phyloP scores from a whole-genome alignment of 805 yeast species.

The Ogataea trehaloabstinens region DNA sequence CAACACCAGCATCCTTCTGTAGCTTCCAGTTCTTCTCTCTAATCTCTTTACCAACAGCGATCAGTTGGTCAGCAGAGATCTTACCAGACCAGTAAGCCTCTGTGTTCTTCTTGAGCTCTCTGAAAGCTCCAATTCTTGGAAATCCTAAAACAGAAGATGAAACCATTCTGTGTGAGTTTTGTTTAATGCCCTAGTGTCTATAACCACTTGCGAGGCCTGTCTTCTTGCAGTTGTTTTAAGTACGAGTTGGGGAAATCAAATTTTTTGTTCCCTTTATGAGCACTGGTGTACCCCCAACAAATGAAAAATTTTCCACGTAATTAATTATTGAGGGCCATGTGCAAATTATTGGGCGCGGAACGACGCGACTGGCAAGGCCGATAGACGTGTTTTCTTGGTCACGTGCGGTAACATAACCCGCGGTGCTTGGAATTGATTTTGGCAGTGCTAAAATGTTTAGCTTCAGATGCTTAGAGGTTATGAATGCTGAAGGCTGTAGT shows the following conservation, averaged over 20 bases:
- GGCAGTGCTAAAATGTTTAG: too few species aligned
- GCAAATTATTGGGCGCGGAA: neutral
- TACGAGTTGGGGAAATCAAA: too few species aligned
- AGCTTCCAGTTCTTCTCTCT: constrained; percentile 97
- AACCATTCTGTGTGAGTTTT: constrained; percentile 85
- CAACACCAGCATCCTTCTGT: constrained; percentile 96
- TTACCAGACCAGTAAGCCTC: constrained; percentile 99
- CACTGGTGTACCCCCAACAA: constrained; percentile 2
- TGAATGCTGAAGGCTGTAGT: too few species aligned
- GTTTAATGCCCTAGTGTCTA: constrained; percentile 7
- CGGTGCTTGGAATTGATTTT: too few species aligned
- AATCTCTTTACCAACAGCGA: constrained; percentile 91
- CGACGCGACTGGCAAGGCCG: constrained; percentile 1
- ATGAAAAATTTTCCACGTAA: constrained; percentile 16
- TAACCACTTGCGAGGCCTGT: constrained; percentile 3
- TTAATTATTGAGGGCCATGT: constrained; percentile 3
- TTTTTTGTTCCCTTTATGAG: constrained; percentile 1
- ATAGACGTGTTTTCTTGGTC: too few species aligned
- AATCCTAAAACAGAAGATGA: constrained; percentile 97
- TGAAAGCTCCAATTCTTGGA: constrained; percentile 99
- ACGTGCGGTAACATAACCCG: too few species aligned
- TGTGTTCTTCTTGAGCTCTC: constrained; percentile 98
- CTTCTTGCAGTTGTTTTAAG: too few species aligned
- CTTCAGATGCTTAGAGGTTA: too few species aligned
- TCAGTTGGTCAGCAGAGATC: constrained; percentile 79